These are phyloP conservation scores for Suillus ampliporus DNA, from an alignment of 768 basidiomycete genomes.

Conservation along the genomic window DNA sequence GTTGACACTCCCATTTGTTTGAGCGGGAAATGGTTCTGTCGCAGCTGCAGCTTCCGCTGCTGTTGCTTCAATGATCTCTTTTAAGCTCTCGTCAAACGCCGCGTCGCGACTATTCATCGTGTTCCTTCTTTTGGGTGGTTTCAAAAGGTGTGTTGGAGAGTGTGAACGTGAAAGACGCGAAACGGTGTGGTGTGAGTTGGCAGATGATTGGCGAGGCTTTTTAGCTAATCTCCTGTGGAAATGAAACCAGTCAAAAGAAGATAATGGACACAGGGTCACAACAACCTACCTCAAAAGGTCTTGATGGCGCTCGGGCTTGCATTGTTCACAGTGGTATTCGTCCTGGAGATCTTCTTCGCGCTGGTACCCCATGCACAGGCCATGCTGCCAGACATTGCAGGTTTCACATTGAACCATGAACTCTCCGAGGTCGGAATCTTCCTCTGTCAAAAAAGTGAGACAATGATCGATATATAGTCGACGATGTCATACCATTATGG, in stretches of 20 bases:
- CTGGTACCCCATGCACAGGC: constrained; percentile 92
- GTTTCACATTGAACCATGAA: constrained; percentile 98
- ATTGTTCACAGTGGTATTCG: constrained; percentile 94
- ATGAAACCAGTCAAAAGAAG: constrained; percentile 22
- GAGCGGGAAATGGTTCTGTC: constrained; percentile 45
- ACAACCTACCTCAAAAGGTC: constrained; percentile 79
- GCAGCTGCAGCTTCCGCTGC: constrained; percentile 71
- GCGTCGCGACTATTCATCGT: constrained; percentile 99
- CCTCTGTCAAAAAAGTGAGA: constrained; percentile 54
- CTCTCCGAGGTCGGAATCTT: constrained; percentile 84
- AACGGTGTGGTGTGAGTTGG: constrained; percentile 62
- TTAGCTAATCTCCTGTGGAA: constrained; percentile 63
- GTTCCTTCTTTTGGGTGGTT: constrained; percentile 85
- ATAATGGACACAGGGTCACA: constrained; percentile 18
- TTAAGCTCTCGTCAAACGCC: constrained; percentile 87
- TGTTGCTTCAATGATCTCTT: constrained; percentile 75
- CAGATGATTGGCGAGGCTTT: constrained; percentile 66
- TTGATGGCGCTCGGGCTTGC: constrained; percentile 83
- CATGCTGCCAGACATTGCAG: constrained; percentile 99
- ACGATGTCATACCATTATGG: constrained; percentile 63
- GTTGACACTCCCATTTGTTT: constrained; percentile 44
- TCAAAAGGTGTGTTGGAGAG: constrained; percentile 65
- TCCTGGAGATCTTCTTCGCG: constrained; percentile 73
- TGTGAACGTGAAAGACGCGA: constrained; percentile 77
- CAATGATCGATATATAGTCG: constrained; percentile 13